A percentile compares a stretch with the other conserved stretches of the same genome.
Conservation (phyloP, 2,329 filamentous ascomycete species). For the Alternaria infectoria region DNA sequence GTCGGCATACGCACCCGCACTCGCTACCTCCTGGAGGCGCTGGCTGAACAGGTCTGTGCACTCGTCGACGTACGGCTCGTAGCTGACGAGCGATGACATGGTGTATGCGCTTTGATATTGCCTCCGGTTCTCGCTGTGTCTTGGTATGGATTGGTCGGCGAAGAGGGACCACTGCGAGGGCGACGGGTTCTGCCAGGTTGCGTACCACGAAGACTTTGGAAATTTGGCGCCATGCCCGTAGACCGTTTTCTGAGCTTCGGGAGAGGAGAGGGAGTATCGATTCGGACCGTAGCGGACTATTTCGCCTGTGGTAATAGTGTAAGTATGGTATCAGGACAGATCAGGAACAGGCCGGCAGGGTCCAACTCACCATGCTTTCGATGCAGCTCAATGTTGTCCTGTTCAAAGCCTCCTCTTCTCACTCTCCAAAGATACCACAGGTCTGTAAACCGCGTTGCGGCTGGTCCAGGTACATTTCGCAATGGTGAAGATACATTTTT, state of each 20-base stretch:
- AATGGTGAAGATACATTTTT: constrained; percentile 10
- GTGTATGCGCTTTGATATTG: constrained; percentile 22
- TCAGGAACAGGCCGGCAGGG: background rate
- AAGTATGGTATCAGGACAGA: background rate
- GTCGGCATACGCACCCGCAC: constrained; percentile 18
- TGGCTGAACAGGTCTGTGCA: constrained; percentile 41
- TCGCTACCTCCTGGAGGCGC: constrained; percentile 36
- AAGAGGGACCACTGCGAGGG: constrained; percentile 46
- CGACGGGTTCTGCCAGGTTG: constrained; percentile 15
- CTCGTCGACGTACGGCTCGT: constrained; percentile 48
- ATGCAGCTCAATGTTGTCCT: constrained; percentile 20
- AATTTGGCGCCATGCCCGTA: constrained; percentile 29
- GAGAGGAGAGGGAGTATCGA: constrained; percentile 11
- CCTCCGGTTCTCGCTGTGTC: constrained; percentile 47
- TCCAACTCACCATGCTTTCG: constrained; percentile 11
- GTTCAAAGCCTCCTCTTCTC: constrained; percentile 5
- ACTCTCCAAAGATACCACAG: constrained; percentile 21
- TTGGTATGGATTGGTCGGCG: constrained; percentile 43
- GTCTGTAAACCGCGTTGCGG: constrained; percentile 14
- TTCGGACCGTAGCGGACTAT: constrained; percentile 16
- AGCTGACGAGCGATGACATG: constrained; percentile 42
- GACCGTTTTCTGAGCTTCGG: constrained; percentile 19
- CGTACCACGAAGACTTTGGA: constrained; percentile 27
- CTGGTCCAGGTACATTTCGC: constrained; percentile 14
- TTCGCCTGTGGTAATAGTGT: constrained; percentile 2